A percentile compares a stretch with the other conserved stretches of the same genome.
These are phyloP conservation scores for Leptomonas pyrrhocoris DNA, from an alignment of 208 protist genomes.

Conservation along the genomic window DNA sequence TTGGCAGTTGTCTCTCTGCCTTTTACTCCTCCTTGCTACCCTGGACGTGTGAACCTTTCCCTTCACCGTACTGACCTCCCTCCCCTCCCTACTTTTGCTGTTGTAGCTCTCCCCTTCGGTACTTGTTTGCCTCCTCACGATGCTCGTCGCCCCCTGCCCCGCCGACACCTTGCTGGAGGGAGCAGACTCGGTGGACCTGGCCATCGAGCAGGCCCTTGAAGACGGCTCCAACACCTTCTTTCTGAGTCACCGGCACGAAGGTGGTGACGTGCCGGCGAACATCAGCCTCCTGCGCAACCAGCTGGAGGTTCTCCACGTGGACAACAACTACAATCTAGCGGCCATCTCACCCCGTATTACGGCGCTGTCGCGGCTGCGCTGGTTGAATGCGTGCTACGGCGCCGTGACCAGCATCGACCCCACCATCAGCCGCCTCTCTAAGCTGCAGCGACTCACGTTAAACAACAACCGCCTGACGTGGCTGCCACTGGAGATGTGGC, in stretches of 20 bases:
- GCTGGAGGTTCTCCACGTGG: slow-evolving; percentile 75
- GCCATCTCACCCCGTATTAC: slow-evolving; percentile 58
- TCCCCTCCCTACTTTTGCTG: background rate
- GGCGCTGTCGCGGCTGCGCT: slow-evolving; percentile 59
- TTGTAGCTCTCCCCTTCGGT: background rate
- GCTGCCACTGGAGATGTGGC: slow-evolving; percentile 70
- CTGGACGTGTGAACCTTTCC: background rate
- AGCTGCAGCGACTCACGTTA: slow-evolving; percentile 66
- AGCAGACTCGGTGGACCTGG: slow-evolving; percentile 26
- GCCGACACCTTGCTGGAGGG: slow-evolving; percentile 3
- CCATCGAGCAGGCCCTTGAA: slow-evolving; percentile 54
- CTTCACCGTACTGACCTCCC: background rate
- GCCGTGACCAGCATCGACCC: slow-evolving; percentile 44
- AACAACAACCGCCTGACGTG: slow-evolving; percentile 67
- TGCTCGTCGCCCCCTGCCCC: slow-evolving; percentile 10
- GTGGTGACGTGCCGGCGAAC: slow-evolving; percentile 36
- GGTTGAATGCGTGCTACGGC: slow-evolving; percentile 77
- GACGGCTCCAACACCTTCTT: slow-evolving; percentile 48
- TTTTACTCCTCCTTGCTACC: slow-evolving; percentile 7
- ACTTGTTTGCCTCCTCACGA: background rate
- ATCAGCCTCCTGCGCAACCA: slow-evolving; percentile 55
- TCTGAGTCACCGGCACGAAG: slow-evolving; percentile 39
- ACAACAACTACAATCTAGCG: slow-evolving; percentile 83
- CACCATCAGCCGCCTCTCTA: slow-evolving; percentile 55
- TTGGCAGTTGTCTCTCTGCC: background rate